A percentile compares a stretch with the other conserved stretches of the same genome.
Conservation (phyloP, 1,284 basidiomycete genomes). For the Cystobasidiaceae sp. region DNA sequence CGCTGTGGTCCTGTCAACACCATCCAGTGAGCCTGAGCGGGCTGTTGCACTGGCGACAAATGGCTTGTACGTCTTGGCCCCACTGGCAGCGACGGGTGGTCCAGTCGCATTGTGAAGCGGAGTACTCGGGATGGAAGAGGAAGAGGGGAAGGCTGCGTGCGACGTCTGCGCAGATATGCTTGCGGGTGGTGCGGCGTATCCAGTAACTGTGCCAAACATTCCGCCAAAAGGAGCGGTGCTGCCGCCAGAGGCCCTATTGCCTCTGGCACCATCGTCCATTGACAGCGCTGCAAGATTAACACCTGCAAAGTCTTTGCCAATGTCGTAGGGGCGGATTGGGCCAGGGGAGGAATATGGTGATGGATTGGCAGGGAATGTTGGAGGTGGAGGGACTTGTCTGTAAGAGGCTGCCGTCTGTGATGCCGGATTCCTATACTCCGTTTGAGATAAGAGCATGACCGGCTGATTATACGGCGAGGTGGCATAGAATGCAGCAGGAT, state of each 20-base stretch:
- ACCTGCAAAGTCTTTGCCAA: constrained; percentile 23
- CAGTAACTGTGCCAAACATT: constrained; percentile 24
- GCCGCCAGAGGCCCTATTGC: background rate
- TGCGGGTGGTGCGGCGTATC: background rate
- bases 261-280: constrained; percentile 12
- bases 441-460: constrained; percentile 26
- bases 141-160: no score
- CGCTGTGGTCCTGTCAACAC: background rate
- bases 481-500: constrained; percentile 38
- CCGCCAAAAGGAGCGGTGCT: constrained; percentile 24
- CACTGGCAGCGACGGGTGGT: no score
- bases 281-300: constrained; percentile 1
- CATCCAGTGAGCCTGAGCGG: background rate
- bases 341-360: constrained; percentile 23
- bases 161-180: background rate
- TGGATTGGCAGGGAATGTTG: background rate
- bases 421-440: constrained; percentile 13
- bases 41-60: background rate
- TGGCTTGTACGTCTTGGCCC: no score
- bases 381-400: background rate
- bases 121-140: no score
- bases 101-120: no score
- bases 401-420: background rate
- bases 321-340: constrained; percentile 20
- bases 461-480: constrained; percentile 39